Percentiles rank a stretch among this genome's conserved stretches.
Evolutionary conservation across 164 flowering plant genomes (phyloP).

Genomic region (Kingdonia uniflora): DNA sequence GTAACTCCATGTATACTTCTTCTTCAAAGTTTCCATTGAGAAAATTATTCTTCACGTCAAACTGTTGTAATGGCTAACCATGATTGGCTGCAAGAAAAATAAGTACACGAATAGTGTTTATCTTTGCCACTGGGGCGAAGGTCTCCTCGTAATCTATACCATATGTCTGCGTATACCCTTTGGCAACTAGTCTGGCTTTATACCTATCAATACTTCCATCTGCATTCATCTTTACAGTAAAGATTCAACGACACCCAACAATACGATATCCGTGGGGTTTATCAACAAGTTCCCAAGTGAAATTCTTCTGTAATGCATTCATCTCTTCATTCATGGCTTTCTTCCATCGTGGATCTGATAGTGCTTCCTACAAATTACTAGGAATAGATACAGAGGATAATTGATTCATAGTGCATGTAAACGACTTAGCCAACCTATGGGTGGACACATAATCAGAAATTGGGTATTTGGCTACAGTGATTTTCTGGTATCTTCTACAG

Average conservation of each 20-base stretch:
- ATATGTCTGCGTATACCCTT: not conserved
- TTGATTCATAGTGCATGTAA: not conserved
- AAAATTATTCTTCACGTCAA: not conserved
- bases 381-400: constrained; percentile 4
- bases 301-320: not conserved
- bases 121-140: not conserved
- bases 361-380: not conserved
- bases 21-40: not conserved
- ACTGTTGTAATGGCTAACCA: not conserved
- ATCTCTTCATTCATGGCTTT: constrained; percentile 2
- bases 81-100: not conserved
- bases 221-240: constrained; percentile 1
- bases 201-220: constrained; percentile 3
- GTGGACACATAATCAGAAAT: not conserved
- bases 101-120: not conserved
- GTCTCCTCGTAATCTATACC: constrained; percentile 1
- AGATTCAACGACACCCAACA: not conserved
- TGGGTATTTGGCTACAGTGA: constrained; percentile 2
- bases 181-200: not conserved
- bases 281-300: not conserved
- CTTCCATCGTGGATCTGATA: not conserved
- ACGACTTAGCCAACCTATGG: not conserved
- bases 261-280: not conserved
- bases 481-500: too few species aligned
- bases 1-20: constrained; percentile 1